phyloP scores from a whole-genome alignment of 1,284 basidiomycete genomes.

The Leccinum pseudoinsigne region DNA sequence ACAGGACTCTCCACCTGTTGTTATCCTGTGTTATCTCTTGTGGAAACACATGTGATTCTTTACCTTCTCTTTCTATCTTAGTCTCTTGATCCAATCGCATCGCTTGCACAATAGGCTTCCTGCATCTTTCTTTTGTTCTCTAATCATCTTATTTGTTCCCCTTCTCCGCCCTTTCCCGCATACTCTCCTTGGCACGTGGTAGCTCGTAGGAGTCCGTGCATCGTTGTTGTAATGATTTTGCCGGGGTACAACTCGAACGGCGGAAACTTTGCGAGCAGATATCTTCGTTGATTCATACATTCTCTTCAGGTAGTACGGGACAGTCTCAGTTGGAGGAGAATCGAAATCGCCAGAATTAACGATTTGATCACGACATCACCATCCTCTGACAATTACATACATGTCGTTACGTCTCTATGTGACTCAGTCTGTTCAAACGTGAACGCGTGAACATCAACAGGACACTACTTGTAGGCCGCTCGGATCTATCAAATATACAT shows the following conservation, averaged over 20 bases:
- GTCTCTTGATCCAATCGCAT: background rate
- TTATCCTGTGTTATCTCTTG: conserved; percentile 6
- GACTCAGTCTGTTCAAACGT: background rate
- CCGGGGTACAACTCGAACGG: background rate
- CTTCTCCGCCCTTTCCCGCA: background rate
- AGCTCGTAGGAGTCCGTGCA: background rate
- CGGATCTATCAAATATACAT: background rate
- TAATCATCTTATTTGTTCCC: background rate
- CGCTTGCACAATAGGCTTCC: background rate
- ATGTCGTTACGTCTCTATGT: background rate
- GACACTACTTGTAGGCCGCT: background rate
- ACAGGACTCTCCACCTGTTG: conserved; percentile 4
- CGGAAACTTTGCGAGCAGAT: background rate
- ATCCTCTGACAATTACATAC: background rate
- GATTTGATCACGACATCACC: background rate
- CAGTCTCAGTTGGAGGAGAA: background rate
- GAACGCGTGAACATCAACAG: background rate
- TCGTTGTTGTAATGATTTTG: background rate
- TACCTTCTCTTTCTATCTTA: background rate
- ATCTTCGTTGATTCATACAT: background rate
- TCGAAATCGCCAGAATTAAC: background rate
- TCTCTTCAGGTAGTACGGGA: background rate
- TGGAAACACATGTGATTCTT: conserved; percentile 10
- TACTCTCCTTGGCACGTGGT: background rate
- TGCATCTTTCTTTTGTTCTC: background rate